Evolutionary conservation across 192 early-diverging fungal species (phyloP).

Genomic region (Rhizoclosmatium sp.): DNA sequence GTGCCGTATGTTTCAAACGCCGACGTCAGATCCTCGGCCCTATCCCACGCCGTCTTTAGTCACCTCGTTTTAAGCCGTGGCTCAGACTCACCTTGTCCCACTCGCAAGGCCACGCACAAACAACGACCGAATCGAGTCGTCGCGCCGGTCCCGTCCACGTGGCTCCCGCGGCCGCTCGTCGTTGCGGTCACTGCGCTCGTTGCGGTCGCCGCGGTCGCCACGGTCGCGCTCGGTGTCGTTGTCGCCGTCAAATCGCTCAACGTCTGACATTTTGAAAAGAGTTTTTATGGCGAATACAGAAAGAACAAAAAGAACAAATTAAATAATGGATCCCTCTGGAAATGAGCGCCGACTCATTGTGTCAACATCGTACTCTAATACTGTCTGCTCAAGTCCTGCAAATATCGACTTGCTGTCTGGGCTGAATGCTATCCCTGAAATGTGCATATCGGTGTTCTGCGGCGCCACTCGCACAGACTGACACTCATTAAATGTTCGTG

Average conservation of each 20-base stretch:
- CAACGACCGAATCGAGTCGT: conserved; percentile 43
- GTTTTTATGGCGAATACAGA: too few species aligned
- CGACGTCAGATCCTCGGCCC: conserved; percentile 48
- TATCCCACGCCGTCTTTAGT: neutral
- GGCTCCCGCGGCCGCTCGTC: neutral
- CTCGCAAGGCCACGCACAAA: conserved; percentile 52
- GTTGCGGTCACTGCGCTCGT: neutral
- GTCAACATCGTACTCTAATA: conserved; percentile 86
- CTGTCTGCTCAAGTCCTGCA: conserved; percentile 83
- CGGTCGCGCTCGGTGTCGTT: neutral
- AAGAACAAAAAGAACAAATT: conserved; percentile 18
- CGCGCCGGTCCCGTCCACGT: conserved; percentile 20
- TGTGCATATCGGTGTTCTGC: conserved; percentile 72
- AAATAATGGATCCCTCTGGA: conserved; percentile 79
- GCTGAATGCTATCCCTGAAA: conserved; percentile 85
- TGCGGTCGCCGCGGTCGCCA: neutral
- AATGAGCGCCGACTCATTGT: conserved; percentile 81
- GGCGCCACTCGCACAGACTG: conserved; percentile 84
- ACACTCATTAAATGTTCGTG: conserved; percentile 81
- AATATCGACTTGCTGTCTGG: conserved; percentile 84
- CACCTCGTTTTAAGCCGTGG: neutral
- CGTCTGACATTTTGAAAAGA: too few species aligned
- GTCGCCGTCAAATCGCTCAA: neutral
- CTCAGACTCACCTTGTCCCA: conserved; percentile 42
- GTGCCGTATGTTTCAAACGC: conserved; percentile 56